Evolutionary conservation across 2,329 filamentous ascomycete species (phyloP), one percentile per base, ranked within the genome.

Genomic region (Fusarium vanettenii): DNA sequence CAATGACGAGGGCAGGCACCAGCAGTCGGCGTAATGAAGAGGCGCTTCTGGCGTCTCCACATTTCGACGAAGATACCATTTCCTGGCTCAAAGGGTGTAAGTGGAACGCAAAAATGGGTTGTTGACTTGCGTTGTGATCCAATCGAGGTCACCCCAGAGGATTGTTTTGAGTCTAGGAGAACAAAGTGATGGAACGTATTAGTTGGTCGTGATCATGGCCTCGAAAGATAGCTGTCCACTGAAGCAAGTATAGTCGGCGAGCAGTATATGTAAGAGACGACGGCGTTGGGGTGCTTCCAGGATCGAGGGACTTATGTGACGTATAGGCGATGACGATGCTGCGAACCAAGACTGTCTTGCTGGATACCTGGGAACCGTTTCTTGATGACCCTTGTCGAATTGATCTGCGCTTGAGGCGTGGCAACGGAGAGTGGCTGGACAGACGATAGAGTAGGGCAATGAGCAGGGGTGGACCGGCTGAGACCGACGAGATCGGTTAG

Each of bases 11-110:
- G 31, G 67, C 55, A 43, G 75, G 60, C 48, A 78, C 25, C 25
- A 80, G 64, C 25, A 79, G 48, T 48, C 71, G 74, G 67, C 68
- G 74, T 60, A 80, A 55, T 14, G 74, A 79, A 60, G 31, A 72
- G 55, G 52, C 61, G 73, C 72, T 67, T 63, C 59, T 67, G 50
- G 66, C 65, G 62, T 62, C 56, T 64, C 70, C 65, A 20, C 52
- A 41, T 43, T 55, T 67, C 25, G 68, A 69, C n/a, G 61, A 61
- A 39, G 33, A 57, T 62, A 75, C 66, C 76, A 78, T 78, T 50
- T 62, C 70, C 64, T 65, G 48, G 43, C 16, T 29, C n/a, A 43
- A 55, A 27, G 11, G 31, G 41, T 35, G 37, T 35, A 31, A 33
- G 37, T 59, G n/a, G 37, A 55, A 33, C 48, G 27, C 14, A 57